A percentile compares a stretch with the other conserved stretches of the same genome.
phyloP scores from a whole-genome alignment of 441 rosid genomes.

The Raphanus hybrid region DNA sequence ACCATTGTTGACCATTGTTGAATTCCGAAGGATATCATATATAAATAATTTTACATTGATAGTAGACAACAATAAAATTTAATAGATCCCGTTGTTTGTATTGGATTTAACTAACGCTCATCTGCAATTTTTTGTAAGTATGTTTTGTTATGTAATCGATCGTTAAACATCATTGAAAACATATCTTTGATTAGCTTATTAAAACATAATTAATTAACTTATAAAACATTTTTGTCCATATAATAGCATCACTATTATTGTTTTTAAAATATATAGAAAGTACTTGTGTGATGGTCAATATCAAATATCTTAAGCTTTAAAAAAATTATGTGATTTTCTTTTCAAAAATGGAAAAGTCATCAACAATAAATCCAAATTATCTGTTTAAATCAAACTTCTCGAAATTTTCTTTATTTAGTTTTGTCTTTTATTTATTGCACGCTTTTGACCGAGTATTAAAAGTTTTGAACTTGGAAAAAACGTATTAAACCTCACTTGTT shows the following conservation, averaged over 20 bases:
- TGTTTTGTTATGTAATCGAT: no score
- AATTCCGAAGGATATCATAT: neutral
- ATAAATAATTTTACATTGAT: neutral
- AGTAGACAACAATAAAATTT: neutral
- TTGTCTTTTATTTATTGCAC: neutral
- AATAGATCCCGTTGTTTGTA: neutral
- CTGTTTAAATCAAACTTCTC: neutral
- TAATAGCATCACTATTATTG: no score
- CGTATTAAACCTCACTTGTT: neutral
- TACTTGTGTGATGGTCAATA: neutral
- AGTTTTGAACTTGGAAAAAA: neutral
- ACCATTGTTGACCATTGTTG: constrained; percentile 26
- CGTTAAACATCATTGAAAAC: neutral
- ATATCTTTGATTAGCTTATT: neutral
- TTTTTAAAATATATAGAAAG: neutral
- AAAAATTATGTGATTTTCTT: neutral
- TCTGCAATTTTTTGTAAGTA: neutral
- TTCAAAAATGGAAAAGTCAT: neutral
- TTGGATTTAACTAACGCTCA: neutral
- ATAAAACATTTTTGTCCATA: no score
- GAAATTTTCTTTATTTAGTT: neutral
- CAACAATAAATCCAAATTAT: no score
- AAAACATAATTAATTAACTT: neutral
- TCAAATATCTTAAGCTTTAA: neutral
- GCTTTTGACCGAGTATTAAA: constrained; percentile 2